Conservation (phyloP, 352 stramenopile species). For the Pythium graminicola region DNA sequence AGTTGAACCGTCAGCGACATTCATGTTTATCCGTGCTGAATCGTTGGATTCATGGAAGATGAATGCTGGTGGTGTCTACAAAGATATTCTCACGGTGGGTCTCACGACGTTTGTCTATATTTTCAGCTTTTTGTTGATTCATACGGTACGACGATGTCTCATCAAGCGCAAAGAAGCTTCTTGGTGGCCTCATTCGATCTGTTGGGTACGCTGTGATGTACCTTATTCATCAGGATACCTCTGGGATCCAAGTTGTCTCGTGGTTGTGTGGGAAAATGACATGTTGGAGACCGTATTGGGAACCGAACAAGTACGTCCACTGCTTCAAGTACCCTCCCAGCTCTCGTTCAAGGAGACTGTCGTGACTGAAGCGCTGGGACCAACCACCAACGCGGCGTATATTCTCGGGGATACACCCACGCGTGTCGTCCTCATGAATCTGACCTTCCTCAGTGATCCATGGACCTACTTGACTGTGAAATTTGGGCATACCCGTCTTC, state of each 20-base stretch:
- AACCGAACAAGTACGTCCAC: constrained; percentile 9
- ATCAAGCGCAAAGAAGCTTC: constrained; percentile 9
- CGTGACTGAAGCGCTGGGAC: background rate
- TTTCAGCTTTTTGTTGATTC: background rate
- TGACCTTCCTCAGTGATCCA: constrained; percentile 26
- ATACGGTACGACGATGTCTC: constrained; percentile 7
- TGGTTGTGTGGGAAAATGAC: constrained; percentile 28
- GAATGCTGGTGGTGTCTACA: constrained; percentile 26
- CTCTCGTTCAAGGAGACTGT: constrained; percentile 12
- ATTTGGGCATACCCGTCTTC: constrained; percentile 21
- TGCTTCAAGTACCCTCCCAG: constrained; percentile 17
- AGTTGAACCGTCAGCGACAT: constrained; percentile 25
- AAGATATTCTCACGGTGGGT: constrained; percentile 19
- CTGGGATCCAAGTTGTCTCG: constrained; percentile 28
- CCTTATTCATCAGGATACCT: constrained; percentile 26
- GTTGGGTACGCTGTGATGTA: constrained; percentile 25
- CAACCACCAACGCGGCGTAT: constrained; percentile 15
- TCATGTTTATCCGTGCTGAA: constrained; percentile 29
- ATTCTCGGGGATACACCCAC: constrained; percentile 17
- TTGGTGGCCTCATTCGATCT: constrained; percentile 20
- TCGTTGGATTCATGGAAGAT: constrained; percentile 29
- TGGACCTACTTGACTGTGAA: constrained; percentile 24
- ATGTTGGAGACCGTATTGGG: constrained; percentile 15
- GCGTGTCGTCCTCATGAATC: constrained; percentile 26
- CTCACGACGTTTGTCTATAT: constrained; percentile 16